Base-by-base conservation (phyloP, 495 filamentous ascomycete species). In the Recurvomyces mirabilis region DNA sequence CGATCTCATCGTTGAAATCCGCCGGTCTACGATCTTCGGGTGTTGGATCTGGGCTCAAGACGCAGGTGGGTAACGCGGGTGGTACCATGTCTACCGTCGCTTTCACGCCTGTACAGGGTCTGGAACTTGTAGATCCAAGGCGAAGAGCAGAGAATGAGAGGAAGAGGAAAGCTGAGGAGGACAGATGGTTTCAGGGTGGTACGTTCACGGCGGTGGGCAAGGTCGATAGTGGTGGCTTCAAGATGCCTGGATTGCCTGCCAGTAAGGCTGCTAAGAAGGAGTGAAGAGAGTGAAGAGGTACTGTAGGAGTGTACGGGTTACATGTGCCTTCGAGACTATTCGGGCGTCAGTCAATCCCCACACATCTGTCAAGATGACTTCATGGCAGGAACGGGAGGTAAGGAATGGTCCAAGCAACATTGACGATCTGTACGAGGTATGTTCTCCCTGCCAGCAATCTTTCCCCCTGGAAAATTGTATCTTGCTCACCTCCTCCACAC, bases 61-160 rank as follows among this genome's bases (percentile, higher is more conserved):
- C 51, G 21, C 36, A 49, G 20, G 41, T 47, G 7, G 47, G 41
- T 9, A 26, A 78, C 11, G 63, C 65, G 6, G 60, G 63, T 2
- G 76, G 91, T 43, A 95, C 86, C 1, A 79, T 86, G 18, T 87
- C 81, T 58, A 87, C 81, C 26, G 74, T 98, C 57, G 84, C 87
- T 1, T 98, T 96, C 53, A 94, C 86, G 4, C 87, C 91, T 3
- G 83, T 89, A 15, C 93, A 96, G 60, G 91, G 91, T 10, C 71
- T 98, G 24, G 91, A 96, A 68, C 75, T 98, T 7, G 87, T 95
- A 13, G 93, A 95, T 64, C 91, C 91, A 38, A 95, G 93, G 69
- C 75, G 84, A 41, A 76, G 82, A 54, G 81, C 83, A 2, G 87
- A 84, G 53, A 63, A 69, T 64, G 66, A 64, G 32, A 45, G 86